Conservation (phyloP, 805 yeast genomes). For the Ogataea glucozyma region DNA sequence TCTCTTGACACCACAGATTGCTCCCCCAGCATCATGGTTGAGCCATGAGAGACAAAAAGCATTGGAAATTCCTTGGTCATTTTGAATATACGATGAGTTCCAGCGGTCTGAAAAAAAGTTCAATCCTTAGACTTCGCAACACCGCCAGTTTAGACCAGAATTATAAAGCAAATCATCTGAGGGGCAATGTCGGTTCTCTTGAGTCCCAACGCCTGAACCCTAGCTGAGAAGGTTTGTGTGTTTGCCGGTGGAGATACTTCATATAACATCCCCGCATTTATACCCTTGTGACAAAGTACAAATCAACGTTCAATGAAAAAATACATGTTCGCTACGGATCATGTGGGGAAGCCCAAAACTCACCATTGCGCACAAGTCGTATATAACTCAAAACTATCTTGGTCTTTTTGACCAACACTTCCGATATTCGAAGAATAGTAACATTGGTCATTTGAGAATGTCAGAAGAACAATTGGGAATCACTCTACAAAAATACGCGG, state of each 20-base stretch:
- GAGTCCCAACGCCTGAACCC: neutral
- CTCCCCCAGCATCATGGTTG: conserved; percentile 17
- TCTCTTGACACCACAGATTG: conserved; percentile 13
- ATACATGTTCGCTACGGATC: neutral
- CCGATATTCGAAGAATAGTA: too few species aligned
- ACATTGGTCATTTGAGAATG: neutral
- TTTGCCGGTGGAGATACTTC: conserved; percentile 5
- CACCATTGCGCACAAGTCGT: neutral
- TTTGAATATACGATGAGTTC: neutral
- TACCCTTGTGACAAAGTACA: too few species aligned
- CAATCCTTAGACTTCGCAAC: too few species aligned
- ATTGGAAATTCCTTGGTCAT: conserved; percentile 11
- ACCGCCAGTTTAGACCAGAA: too few species aligned
- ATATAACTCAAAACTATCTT: too few species aligned
- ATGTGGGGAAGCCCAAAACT: conserved; percentile 11
- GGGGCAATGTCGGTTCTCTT: too few species aligned
- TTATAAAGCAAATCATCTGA: too few species aligned
- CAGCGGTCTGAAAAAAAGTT: too few species aligned
- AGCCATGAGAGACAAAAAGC: conserved; percentile 14
- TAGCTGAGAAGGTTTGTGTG: neutral
- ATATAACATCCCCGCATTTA: neutral
- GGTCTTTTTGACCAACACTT: too few species aligned
- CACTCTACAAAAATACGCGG: conserved; percentile 6
- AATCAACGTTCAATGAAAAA: too few species aligned
- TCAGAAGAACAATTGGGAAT: conserved; percentile 1